Conservation (phyloP, 495 filamentous ascomycete genomes). For the Sporormia fimetaria region DNA sequence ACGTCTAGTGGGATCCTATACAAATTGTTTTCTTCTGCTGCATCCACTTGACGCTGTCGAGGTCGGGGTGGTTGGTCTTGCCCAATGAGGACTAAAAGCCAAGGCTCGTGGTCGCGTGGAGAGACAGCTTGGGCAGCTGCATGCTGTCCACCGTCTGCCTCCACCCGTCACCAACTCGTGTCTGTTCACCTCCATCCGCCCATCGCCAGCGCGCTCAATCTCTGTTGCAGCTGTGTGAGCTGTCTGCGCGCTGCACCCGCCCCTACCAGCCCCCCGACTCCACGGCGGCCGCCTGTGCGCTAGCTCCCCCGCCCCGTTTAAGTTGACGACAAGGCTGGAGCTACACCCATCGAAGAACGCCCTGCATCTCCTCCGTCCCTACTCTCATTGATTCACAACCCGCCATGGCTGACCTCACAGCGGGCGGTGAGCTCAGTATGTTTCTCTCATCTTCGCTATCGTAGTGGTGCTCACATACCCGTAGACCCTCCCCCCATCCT, state of each 20-base stretch:
- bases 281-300: slow-evolving; percentile 4
- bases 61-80: too few species aligned
- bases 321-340: slow-evolving; percentile 20
- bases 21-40: too few species aligned
- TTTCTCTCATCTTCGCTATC: not conserved
- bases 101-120: too few species aligned
- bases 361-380: slow-evolving; percentile 21
- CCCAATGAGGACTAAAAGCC: too few species aligned
- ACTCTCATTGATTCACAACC: slow-evolving; percentile 10
- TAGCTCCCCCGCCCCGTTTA: slow-evolving; percentile 16
- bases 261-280: slow-evolving; percentile 12
- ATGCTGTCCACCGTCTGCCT: too few species aligned
- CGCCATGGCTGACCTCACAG: slow-evolving; percentile 21
- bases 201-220: not conserved
- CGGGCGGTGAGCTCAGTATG: slow-evolving; percentile 22
- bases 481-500: slow-evolving; percentile 50
- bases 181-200: too few species aligned
- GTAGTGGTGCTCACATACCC: not conserved
- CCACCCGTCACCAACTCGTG: too few species aligned
- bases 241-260: slow-evolving; percentile 1
- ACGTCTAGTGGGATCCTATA: too few species aligned
- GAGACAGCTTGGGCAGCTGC: too few species aligned
- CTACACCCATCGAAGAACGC: slow-evolving; percentile 26
- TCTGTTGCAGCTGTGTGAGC: not conserved
- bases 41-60: too few species aligned